Percentiles rank a stretch among this genome's conserved stretches.
Conservation (phyloP, 2,329 filamentous ascomycete species). For the Colletotrichum orbiculare region DNA sequence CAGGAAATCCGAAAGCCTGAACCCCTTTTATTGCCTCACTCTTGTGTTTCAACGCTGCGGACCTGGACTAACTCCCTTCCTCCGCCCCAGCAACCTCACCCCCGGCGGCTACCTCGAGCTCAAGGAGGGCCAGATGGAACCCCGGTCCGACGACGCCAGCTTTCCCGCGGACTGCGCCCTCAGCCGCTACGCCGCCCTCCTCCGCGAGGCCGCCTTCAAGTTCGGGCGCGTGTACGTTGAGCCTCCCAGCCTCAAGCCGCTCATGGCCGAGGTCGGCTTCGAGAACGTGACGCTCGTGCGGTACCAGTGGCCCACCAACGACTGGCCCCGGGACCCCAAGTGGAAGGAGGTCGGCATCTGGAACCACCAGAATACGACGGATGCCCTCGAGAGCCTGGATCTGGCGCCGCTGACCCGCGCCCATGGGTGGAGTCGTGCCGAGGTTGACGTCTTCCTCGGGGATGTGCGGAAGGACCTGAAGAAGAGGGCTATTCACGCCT, state of each 20-base stretch:
- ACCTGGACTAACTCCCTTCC: not conserved
- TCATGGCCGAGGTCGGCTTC: slow-evolving; percentile 64
- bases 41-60: not conserved
- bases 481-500: slow-evolving; percentile 41
- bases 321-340: slow-evolving; percentile 62
- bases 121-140: not conserved
- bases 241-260: slow-evolving; percentile 40
- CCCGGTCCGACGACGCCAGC: not conserved
- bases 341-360: slow-evolving; percentile 60
- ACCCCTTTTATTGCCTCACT: not conserved
- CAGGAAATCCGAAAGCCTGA: not conserved
- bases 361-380: slow-evolving; percentile 3
- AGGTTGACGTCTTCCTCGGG: slow-evolving; percentile 36
- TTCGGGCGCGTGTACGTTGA: not conserved
- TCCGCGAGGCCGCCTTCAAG: not conserved
- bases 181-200: not conserved
- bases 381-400: not conserved
- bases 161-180: not conserved
- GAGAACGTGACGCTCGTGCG: slow-evolving; percentile 59
- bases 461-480: slow-evolving; percentile 39
- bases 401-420: slow-evolving; percentile 8
- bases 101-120: slow-evolving; percentile 10
- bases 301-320: slow-evolving; percentile 62
- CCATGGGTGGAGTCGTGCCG: not conserved
- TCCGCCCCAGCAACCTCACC: not conserved